Base-by-base conservation (phyloP, 352 stramenopile species). In the Elongisporangium anandrum region DNA sequence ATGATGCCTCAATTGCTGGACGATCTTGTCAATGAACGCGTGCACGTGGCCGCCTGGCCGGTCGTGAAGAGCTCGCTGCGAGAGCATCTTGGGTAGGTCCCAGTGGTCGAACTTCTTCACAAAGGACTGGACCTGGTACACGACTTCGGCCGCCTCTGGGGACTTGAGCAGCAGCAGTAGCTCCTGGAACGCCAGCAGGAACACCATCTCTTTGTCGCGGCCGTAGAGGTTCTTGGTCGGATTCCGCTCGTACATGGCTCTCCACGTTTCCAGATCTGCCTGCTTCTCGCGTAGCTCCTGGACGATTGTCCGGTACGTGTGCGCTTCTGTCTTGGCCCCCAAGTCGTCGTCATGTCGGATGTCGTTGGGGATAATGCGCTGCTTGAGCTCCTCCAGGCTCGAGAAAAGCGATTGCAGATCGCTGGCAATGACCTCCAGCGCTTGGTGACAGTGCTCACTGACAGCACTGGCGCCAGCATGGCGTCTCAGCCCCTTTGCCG, bases 121-220 rank as follows among this genome's bases (percentile, higher is more conserved):
- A 50, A 94, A 94, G 13, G 74, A 78, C 56, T 92, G 85, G 54
- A 94, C 86, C 34, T 87, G 75, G 60, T 94, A 90, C 51, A 94
- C 85, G 12, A 91, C 47, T 22, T 94, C 81, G 0, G 81, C 79
- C 1, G 78, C 79, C 17, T 77, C 61, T 15, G 80, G 62, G 21
- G 85, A 73, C 62, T 90, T 91, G 24, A 94, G 59, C 41, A 91
- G 29, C 3, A 49, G 45, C 8, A 92, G 24, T 3, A 94, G 65
- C 54, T 92, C 79, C 12, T 75, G 61, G 61, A 87, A 92, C 0
- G 69, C 78, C 20, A 75, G 20, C 17, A 90, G 29, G 50, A 94
- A 94, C 3, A 76, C 59, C 63, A 82, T 76, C 48, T 91, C 80
- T 15, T 69, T 71, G 60, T 87, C 80, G 19, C 72, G 65, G 17